Evolutionary conservation across 1,139 yeast genomes (phyloP).

Genomic region (Pichia inconspicua): DNA sequence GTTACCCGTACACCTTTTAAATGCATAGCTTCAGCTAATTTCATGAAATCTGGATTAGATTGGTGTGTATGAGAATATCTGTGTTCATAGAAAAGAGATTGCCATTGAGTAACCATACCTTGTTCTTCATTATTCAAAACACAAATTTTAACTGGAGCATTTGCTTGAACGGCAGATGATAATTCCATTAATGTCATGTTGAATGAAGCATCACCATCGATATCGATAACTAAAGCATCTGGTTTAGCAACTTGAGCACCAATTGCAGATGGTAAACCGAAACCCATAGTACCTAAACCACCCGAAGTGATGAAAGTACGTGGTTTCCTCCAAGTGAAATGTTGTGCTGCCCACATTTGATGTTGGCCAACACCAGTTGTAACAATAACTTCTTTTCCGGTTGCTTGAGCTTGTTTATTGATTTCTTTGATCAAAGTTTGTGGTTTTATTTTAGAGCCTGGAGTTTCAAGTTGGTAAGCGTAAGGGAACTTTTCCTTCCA

Average conservation of each 20-base stretch:
- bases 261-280: conserved; percentile 93
- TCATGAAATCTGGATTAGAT: conserved; percentile 85
- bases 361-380: conserved; percentile 99
- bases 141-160: conserved; percentile 81
- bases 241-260: conserved; percentile 98
- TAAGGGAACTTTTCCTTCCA: conserved; percentile 91
- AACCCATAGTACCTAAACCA: conserved; percentile 99
- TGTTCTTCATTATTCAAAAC: conserved; percentile 95
- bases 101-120: conserved; percentile 99
- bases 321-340: conserved; percentile 86
- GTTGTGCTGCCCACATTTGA: conserved; percentile 99
- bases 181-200: conserved; percentile 94
- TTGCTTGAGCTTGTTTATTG: conserved; percentile 58
- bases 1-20: conserved; percentile 70
- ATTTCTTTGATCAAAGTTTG: conserved; percentile 82
- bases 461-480: conserved; percentile 66
- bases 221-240: conserved; percentile 88
- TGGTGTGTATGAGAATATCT: conserved; percentile 97
- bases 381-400: conserved; percentile 71
- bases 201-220: conserved; percentile 98
- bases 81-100: conserved; percentile 90
- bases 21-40: conserved; percentile 92
- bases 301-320: conserved; percentile 94
- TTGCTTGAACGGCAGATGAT: conserved; percentile 89
- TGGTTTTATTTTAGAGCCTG: conserved; percentile 81